These are phyloP conservation scores for Picea sitchensis DNA, from an alignment of 75 land plant species.

Conservation along the genomic window DNA sequence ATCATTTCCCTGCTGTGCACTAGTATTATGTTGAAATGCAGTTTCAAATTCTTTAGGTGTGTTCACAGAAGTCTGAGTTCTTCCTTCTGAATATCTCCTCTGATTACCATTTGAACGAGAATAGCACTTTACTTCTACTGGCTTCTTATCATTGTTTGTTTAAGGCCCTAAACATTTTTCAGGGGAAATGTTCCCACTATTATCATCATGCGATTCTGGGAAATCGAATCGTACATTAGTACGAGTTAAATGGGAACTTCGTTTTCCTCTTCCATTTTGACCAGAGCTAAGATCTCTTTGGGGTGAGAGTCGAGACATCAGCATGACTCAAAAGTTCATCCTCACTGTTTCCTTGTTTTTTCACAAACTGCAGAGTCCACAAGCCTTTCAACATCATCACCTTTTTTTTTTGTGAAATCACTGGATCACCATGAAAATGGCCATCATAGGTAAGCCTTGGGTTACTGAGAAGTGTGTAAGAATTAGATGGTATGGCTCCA, in stretches of 20 bases:
- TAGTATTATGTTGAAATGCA: not conserved
- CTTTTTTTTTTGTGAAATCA: not conserved
- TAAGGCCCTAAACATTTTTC: not conserved
- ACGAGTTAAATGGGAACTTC: not conserved
- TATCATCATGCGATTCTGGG: constrained; percentile 6
- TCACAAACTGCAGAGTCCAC: not conserved
- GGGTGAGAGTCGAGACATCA: not conserved
- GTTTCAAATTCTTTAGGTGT: constrained; percentile 3
- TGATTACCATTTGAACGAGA: constrained; percentile 4
- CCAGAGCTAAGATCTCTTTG: not conserved
- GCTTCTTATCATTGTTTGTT: not conserved
- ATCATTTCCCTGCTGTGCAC: constrained; percentile 7
- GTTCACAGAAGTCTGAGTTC: not conserved
- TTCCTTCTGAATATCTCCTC: not conserved
- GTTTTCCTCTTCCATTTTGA: not conserved
- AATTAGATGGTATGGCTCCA: not conserved
- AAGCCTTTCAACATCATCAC: not conserved
- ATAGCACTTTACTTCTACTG: not conserved
- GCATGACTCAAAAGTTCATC: constrained; percentile 1
- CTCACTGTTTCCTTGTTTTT: constrained; percentile 3
- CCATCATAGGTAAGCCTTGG: not conserved
- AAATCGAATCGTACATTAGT: constrained; percentile 2
- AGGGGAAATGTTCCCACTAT: not conserved
- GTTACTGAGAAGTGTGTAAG: not conserved
- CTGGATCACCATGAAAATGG: not conserved